These are phyloP conservation scores for Saxispiralis lemnorum DNA, from an alignment of 495 filamentous ascomycete species.

Conservation along the genomic window DNA sequence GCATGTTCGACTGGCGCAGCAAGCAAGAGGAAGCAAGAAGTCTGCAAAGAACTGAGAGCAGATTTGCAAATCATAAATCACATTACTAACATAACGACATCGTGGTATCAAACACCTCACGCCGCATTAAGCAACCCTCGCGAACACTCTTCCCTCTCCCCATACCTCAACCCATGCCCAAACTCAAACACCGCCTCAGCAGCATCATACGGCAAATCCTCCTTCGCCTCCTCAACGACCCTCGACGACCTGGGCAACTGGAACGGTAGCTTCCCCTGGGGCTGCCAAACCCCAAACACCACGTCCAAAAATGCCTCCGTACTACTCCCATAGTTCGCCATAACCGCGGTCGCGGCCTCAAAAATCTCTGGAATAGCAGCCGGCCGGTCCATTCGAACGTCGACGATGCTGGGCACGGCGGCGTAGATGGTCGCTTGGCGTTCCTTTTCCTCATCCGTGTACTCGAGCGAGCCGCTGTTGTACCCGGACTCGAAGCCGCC, in stretches of 20 bases:
- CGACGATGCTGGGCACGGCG: slow-evolving; percentile 16
- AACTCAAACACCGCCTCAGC: slow-evolving; percentile 6
- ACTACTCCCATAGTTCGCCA: slow-evolving; percentile 20
- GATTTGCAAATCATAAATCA: no score
- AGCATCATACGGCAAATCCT: slow-evolving; percentile 8
- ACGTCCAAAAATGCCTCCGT: slow-evolving; percentile 21
- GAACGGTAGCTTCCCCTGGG: slow-evolving; percentile 7
- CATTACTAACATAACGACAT: no score
- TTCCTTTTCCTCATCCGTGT: slow-evolving; percentile 17
- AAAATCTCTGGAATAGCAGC: slow-evolving; percentile 20
- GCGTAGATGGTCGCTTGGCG: slow-evolving; percentile 21
- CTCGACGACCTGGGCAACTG: slow-evolving; percentile 2
- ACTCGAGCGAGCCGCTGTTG: slow-evolving; percentile 25
- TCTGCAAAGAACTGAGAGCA: no score
- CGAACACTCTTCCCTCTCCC: not conserved
- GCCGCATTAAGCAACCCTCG: no score
- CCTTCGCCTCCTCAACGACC: slow-evolving; percentile 1
- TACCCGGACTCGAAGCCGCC: slow-evolving; percentile 21
- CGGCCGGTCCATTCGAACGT: slow-evolving; percentile 21
- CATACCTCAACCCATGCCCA: slow-evolving; percentile 8
- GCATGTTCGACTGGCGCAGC: no score
- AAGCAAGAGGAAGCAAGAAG: no score
- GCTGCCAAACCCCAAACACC: slow-evolving; percentile 12
- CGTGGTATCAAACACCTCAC: no score
- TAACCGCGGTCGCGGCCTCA: slow-evolving; percentile 14